Evolutionary conservation across 257 asterid species (phyloP).

Genomic region (Solanum paucissectum): DNA sequence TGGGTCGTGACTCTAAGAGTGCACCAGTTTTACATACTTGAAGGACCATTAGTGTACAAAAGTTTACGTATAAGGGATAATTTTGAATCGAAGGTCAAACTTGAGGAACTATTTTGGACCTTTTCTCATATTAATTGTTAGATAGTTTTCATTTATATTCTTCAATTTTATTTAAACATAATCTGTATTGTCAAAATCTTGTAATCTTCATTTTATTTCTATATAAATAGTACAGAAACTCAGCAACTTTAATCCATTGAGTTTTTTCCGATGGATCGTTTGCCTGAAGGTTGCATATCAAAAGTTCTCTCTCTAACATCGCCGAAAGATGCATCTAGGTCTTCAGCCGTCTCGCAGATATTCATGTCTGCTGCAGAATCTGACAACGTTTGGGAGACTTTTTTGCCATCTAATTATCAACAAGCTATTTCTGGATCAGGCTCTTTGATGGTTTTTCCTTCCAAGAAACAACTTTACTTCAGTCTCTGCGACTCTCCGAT

Average conservation of each 20-base stretch:
- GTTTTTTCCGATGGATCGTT: not conserved
- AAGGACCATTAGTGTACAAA: not conserved
- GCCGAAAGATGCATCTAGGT: not conserved
- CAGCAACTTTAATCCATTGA: not conserved
- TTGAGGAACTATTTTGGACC: not conserved
- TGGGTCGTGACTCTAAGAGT: not conserved
- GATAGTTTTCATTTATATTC: not conserved
- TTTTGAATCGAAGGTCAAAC: not conserved
- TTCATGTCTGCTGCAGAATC: not conserved
- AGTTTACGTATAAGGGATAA: not conserved
- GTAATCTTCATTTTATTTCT: not conserved
- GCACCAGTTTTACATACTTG: not conserved
- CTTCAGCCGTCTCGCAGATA: not conserved
- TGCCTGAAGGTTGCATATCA: not conserved
- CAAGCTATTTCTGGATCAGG: not conserved
- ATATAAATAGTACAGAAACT: not conserved
- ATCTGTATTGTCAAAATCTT: not conserved
- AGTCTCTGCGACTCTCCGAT: not conserved
- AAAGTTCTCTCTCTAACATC: not conserved
- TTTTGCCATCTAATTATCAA: constrained; percentile 14
- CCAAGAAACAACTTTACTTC: not conserved
- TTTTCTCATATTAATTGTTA: not conserved
- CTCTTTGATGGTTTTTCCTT: not conserved
- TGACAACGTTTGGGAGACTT: not conserved
- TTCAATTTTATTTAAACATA: no score